phyloP scores from a whole-genome alignment of 1,139 yeast genomes.

The Lodderomyces oxycetoniae region DNA sequence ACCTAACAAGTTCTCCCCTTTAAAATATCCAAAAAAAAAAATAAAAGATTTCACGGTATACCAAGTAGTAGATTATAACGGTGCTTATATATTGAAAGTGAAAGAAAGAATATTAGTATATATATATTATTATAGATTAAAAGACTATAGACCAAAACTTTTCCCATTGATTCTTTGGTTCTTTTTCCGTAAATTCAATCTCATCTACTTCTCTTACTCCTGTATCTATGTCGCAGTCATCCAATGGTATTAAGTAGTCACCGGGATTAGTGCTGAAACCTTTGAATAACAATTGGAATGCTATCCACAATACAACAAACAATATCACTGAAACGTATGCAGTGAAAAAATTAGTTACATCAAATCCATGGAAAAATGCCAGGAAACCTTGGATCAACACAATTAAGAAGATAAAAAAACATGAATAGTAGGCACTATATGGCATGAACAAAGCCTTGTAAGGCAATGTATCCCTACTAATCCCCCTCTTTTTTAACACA shows the following conservation, averaged over 20 bases:
- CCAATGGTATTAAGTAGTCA: slow-evolving; percentile 38
- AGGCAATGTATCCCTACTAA: slow-evolving; percentile 61
- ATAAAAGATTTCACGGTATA: too few relatives aligned
- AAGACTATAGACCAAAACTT: slow-evolving; percentile 46
- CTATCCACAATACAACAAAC: slow-evolving; percentile 48
- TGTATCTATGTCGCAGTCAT: slow-evolving; percentile 57
- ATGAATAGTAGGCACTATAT: slow-evolving; percentile 56
- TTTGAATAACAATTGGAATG: slow-evolving; percentile 47
- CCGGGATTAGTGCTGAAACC: slow-evolving; percentile 33
- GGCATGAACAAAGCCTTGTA: slow-evolving; percentile 68
- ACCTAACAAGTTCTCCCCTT: too few relatives aligned
- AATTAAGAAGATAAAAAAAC: slow-evolving; percentile 46
- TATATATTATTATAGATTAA: too few relatives aligned
- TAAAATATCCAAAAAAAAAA: too few relatives aligned
- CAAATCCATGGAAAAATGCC: slow-evolving; percentile 34
- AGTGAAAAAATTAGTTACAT: slow-evolving; percentile 57
- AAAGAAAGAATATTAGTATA: too few relatives aligned
- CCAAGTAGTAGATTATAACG: too few relatives aligned
- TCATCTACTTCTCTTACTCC: slow-evolving; percentile 59
- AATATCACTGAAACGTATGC: slow-evolving; percentile 62
- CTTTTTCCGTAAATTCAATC: slow-evolving; percentile 38
- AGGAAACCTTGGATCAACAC: slow-evolving; percentile 68
- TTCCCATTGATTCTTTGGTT: slow-evolving; percentile 42
- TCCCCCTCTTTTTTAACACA: slow-evolving; percentile 54
- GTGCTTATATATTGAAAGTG: too few relatives aligned